Base-by-base conservation (phyloP, 2,329 filamentous ascomycete genomes). In the Lachnellula hyalina region DNA sequence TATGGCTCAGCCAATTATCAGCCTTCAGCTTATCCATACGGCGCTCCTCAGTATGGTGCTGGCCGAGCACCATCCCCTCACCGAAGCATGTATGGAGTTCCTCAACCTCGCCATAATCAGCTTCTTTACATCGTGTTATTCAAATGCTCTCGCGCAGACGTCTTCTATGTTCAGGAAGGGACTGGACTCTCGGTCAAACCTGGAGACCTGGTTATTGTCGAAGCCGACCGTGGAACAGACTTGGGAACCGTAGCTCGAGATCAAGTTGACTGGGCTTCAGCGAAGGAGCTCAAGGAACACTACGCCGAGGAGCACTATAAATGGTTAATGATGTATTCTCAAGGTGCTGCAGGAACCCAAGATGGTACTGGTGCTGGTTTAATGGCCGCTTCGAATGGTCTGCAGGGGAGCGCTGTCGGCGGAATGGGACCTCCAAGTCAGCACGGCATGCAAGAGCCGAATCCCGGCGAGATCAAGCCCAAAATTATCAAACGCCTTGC, bases 241-340 rank as follows among this genome's bases (percentile, higher is more conserved):
- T 81, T 99, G 36, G 95, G 94, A 45, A 96, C 93, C 25, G 93
- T 99, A 28, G 88, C 90, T 51, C 85, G 89, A 63, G 89, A 91
- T 60, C 92, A 95, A 64, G 85, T 97, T 40, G 89, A 90, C 59
- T 91, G 91, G 80, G 86, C 91, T 62, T 83, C 87, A 50, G 94
- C 94, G 8, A 92, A 94, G 67, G 87, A 94, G 47, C 75, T 91
- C 62, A 96, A 96, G 71, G 90, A 95, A 64, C 86, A 94, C 64
- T 95, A 93, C 62, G 89, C 89, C 2, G 90, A 96, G 69, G 91
- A 97, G 69, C 94, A 99, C 70, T 96, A 96, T 74, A 92, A 91
- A 67, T 97, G 93, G 90, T 80, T 99, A 51, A 96, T 97, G 88
- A 94, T 97, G 89, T 99, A 96, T 71, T 96, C 91, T 1, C 86